Conservation (phyloP, 495 filamentous ascomycete genomes). For the Penicillium cosmopolitanum region DNA sequence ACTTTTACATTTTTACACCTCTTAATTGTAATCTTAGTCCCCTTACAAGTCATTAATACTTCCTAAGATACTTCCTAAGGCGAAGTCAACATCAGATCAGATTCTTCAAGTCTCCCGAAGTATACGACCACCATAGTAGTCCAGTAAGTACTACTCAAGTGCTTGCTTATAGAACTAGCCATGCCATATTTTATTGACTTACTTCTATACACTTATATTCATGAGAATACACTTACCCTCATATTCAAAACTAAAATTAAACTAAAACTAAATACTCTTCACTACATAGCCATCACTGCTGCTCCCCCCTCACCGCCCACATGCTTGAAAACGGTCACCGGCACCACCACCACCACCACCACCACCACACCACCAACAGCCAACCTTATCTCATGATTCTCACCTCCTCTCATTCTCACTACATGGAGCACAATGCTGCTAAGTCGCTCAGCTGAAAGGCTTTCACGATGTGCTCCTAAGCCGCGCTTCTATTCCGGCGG, state of each 20-base stretch:
- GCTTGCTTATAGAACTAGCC: no score
- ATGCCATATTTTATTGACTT: no score
- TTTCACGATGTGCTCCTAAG: conserved; percentile 22
- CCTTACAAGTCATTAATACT: no score
- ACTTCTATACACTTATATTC: no score
- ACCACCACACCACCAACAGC: neutral
- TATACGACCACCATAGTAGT: no score
- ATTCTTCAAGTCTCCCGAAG: neutral
- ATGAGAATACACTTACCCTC: no score
- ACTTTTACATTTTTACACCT: no score
- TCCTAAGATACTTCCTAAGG: no score
- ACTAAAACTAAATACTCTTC: neutral
- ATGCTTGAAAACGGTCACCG: conserved; percentile 9
- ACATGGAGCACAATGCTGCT: conserved; percentile 41
- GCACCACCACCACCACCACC: neutral
- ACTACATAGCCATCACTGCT: neutral
- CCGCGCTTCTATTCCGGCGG: conserved; percentile 32
- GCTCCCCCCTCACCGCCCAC: conserved; percentile 10
- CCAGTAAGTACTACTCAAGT: no score
- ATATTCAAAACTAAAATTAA: neutral
- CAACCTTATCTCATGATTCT: conserved; percentile 5
- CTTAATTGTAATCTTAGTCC: no score
- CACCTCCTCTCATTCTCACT: conserved; percentile 13
- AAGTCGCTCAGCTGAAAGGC: conserved; percentile 39
- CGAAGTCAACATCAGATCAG: neutral